Evolutionary conservation across 2,329 filamentous ascomycete genomes (phyloP).

Genomic region (Alternaria conjuncta): DNA sequence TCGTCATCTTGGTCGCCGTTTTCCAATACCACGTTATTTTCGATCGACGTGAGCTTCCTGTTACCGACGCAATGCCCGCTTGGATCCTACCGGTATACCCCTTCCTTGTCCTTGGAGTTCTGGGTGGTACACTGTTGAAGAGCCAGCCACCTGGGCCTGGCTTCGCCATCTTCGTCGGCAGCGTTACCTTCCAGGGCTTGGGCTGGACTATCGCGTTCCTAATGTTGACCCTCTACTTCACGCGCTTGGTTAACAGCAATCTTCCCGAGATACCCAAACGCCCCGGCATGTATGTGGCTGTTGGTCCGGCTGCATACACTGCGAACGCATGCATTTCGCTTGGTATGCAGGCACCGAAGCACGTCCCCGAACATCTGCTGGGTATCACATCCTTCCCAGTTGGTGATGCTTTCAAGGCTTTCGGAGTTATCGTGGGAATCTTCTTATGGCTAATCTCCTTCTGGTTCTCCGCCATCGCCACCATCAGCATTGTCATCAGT

Average conservation of each 20-base stretch:
- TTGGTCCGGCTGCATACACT: slow-evolving; percentile 48
- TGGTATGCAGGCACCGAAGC: slow-evolving; percentile 49
- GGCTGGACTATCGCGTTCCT: slow-evolving; percentile 70
- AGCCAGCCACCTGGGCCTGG: slow-evolving; percentile 39
- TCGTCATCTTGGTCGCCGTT: slow-evolving; percentile 65
- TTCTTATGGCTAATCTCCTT: slow-evolving; percentile 58
- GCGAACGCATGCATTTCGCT: slow-evolving; percentile 46
- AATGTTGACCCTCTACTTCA: slow-evolving; percentile 73
- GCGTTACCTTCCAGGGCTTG: slow-evolving; percentile 71
- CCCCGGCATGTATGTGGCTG: slow-evolving; percentile 60
- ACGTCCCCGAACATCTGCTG: slow-evolving; percentile 44
- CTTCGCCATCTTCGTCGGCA: slow-evolving; percentile 55
- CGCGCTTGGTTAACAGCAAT: slow-evolving; percentile 70
- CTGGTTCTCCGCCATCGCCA: slow-evolving; percentile 57
- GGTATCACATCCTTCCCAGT: slow-evolving; percentile 39
- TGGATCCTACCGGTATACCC: slow-evolving; percentile 47
- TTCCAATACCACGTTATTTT: slow-evolving; percentile 99
- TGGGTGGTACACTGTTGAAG: slow-evolving; percentile 44
- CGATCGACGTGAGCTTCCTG: slow-evolving; percentile 69
- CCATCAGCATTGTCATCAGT: slow-evolving; percentile 46
- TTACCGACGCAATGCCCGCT: slow-evolving; percentile 49
- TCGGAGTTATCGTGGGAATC: slow-evolving; percentile 52
- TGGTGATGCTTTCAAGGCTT: slow-evolving; percentile 48
- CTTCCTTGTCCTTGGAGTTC: slow-evolving; percentile 47
- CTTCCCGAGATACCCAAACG: slow-evolving; percentile 51